Conservation (phyloP, 345 rosid genomes). For the Gossypium rotundifolium region DNA sequence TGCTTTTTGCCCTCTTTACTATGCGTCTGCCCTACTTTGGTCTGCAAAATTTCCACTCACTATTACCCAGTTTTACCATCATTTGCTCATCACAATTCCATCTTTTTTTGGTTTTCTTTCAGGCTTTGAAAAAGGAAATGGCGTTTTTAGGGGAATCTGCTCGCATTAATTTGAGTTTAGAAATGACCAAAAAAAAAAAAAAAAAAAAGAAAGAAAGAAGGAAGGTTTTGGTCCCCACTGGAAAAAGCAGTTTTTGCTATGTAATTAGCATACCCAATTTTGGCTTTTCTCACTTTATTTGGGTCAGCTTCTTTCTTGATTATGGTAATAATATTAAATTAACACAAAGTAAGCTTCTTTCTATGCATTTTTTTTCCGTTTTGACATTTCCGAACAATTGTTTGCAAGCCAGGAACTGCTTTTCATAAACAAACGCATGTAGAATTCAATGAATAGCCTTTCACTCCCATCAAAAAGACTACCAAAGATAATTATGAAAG, state of each 20-base stretch:
- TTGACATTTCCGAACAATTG: neutral
- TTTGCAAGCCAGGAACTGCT: slow-evolving; percentile 10
- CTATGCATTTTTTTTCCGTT: neutral
- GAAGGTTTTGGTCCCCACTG: neutral
- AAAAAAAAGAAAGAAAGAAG: neutral
- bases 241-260: neutral
- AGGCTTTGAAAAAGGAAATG: no score
- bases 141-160: neutral
- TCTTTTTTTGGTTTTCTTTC: no score
- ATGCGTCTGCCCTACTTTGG: slow-evolving; percentile 21
- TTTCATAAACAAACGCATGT: slow-evolving; percentile 12
- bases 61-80: neutral
- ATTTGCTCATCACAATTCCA: neutral
- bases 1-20: slow-evolving; percentile 26
- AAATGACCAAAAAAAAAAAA: neutral
- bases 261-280: neutral
- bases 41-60: slow-evolving; percentile 22
- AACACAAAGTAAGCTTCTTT: neutral
- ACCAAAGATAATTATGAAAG: neutral
- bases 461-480: neutral
- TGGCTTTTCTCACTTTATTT: neutral
- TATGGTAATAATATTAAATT: neutral
- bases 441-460: neutral
- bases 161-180: neutral
- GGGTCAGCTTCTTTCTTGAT: neutral